Evolutionary conservation across 2,329 filamentous ascomycete genomes (phyloP).

Genomic region (Aureobasidium sp.): DNA sequence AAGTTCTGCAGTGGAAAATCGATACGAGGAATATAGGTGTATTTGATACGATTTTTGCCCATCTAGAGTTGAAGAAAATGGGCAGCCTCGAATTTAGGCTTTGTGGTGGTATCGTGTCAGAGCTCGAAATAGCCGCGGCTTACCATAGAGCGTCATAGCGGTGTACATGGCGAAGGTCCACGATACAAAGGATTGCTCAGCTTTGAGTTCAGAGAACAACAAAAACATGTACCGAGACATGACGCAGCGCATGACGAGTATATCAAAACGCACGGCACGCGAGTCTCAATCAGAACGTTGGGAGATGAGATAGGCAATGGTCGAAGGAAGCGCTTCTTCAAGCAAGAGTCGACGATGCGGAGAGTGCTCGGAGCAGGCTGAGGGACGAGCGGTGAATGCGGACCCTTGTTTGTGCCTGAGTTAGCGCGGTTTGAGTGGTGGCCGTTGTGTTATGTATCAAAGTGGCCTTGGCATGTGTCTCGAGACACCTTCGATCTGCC

Average conservation of each 20-base stretch:
- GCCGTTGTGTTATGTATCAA: slow-evolving; percentile 8
- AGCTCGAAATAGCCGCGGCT: slow-evolving; percentile 8
- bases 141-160: background rate
- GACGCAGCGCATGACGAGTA: background rate
- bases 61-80: background rate
- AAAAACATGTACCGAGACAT: slow-evolving; percentile 1
- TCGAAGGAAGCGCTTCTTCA: background rate
- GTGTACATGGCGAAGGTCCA: background rate
- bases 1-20: background rate
- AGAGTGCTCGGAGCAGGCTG: background rate
- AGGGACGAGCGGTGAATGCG: background rate
- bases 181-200: too few species aligned
- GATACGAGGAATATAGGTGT: background rate
- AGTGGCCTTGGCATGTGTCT: slow-evolving; percentile 1
- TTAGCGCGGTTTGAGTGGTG: background rate
- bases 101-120: background rate
- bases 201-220: background rate
- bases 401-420: background rate
- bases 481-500: background rate
- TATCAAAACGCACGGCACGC: background rate
- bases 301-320: background rate
- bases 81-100: background rate
- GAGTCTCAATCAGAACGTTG: slow-evolving; percentile 1
- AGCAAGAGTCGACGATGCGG: background rate
- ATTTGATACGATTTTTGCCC: background rate